Evolutionary conservation across 164 flowering plant genomes (phyloP).

Genomic region (Buxus sempervirens): DNA sequence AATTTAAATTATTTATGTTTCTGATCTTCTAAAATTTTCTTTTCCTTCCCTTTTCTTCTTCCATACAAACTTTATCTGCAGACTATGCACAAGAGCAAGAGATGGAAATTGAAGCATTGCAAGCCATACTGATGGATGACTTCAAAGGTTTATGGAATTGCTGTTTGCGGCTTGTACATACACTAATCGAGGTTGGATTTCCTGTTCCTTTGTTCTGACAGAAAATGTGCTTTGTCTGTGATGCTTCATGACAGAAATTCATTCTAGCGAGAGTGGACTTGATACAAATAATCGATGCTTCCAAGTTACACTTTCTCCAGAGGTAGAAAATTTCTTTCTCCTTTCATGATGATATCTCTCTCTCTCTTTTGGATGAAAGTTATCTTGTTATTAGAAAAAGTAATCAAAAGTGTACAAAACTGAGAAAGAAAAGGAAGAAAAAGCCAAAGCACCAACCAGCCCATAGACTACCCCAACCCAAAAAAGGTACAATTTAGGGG

Average conservation of each 20-base stretch:
- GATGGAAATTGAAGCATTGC: slow-evolving; percentile 96
- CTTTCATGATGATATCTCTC: no score
- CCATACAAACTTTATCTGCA: slow-evolving; percentile 19
- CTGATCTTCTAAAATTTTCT: not conserved
- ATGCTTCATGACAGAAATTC: slow-evolving; percentile 61
- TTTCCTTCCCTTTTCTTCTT: not conserved
- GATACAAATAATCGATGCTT: slow-evolving; percentile 71
- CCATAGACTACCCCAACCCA: no score
- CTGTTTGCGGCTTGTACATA: not conserved
- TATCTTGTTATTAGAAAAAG: no score
- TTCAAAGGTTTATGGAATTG: slow-evolving; percentile 56
- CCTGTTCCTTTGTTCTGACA: not conserved
- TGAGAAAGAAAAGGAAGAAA: no score
- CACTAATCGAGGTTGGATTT: not conserved
- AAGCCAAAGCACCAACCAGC: no score
- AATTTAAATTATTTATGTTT: not conserved
- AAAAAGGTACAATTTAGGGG: no score
- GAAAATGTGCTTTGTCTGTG: not conserved
- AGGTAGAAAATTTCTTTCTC: slow-evolving; percentile 32
- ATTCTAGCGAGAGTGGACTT: slow-evolving; percentile 76
- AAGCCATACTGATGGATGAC: slow-evolving; percentile 94
- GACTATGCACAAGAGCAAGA: slow-evolving; percentile 89
- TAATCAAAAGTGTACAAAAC: no score
- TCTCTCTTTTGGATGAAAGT: no score
- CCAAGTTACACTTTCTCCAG: slow-evolving; percentile 67